phyloP scores from a whole-genome alignment of 1,284 basidiomycete species.

The Grifola frondosa region DNA sequence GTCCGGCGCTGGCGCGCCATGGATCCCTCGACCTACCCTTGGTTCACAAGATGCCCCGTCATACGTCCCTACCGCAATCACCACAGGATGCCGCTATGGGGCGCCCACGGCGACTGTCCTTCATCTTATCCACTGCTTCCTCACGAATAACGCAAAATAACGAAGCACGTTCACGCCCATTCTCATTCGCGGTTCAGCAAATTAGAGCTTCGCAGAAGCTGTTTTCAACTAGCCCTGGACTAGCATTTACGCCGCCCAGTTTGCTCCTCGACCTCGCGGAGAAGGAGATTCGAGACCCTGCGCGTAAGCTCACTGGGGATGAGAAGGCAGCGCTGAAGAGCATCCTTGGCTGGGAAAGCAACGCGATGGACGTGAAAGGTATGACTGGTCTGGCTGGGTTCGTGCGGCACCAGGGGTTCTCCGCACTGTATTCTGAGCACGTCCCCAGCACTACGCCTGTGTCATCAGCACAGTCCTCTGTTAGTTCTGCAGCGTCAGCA shows the following conservation, averaged over 20 bases:
- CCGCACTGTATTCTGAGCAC: constrained; percentile 52
- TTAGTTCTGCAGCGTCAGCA: too few relatives aligned
- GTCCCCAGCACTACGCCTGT: constrained; percentile 30
- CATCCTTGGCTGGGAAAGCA: constrained; percentile 59
- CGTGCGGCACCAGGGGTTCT: constrained; percentile 57
- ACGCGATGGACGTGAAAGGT: constrained; percentile 41
- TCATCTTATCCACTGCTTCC: constrained; percentile 37
- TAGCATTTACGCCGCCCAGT: constrained; percentile 45
- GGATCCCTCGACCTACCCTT: constrained; percentile 40
- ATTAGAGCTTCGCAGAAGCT: constrained; percentile 40
- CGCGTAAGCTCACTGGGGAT: constrained; percentile 48
- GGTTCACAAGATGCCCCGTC: constrained; percentile 12
- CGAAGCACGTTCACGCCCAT: constrained; percentile 23
- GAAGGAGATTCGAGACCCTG: constrained; percentile 41
- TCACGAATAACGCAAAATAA: constrained; percentile 9
- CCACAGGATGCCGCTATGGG: constrained; percentile 17
- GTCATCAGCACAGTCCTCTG: constrained; percentile 14
- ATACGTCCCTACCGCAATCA: constrained; percentile 11
- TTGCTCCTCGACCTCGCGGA: constrained; percentile 50
- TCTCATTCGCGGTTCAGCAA: constrained; percentile 38
- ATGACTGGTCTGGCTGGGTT: constrained; percentile 57
- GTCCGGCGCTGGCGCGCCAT: constrained; percentile 31
- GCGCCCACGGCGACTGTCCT: constrained; percentile 46
- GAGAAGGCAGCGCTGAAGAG: constrained; percentile 52
- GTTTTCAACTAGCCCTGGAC: constrained; percentile 53